These are phyloP conservation scores for Pseudocercospora fuligena DNA, from an alignment of 2,329 filamentous ascomycete species.

Conservation along the genomic window DNA sequence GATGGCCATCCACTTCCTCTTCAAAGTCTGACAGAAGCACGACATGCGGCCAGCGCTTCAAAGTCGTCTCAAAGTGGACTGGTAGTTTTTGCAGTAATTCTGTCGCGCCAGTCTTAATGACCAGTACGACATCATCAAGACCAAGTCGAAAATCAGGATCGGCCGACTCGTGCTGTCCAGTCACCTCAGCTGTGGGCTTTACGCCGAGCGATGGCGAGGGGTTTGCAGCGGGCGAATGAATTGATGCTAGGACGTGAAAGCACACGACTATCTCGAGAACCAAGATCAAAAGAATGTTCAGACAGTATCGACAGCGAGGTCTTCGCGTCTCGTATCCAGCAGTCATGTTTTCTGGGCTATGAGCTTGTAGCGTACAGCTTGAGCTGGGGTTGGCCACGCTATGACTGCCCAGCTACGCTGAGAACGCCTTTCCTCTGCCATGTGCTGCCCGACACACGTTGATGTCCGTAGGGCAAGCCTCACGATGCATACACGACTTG, in stretches of 20 bases:
- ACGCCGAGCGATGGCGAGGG: neutral
- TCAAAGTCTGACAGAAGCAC: slow-evolving; percentile 57
- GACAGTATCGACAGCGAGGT: neutral
- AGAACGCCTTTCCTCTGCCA: no score
- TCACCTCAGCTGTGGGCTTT: neutral
- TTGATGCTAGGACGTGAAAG: neutral
- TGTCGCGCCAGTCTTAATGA: slow-evolving; percentile 62
- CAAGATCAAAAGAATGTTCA: neutral
- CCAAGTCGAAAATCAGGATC: neutral
- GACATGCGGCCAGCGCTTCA: slow-evolving; percentile 55
- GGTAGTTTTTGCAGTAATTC: slow-evolving; percentile 59
- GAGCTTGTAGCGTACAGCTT: neutral
- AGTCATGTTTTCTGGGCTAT: neutral
- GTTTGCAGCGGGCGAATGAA: neutral
- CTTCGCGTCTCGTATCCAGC: neutral
- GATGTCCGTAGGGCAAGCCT: neutral
- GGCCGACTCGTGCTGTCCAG: neutral
- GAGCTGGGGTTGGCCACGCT: neutral
- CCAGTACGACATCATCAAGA: slow-evolving; percentile 53
- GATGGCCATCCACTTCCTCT: slow-evolving; percentile 46
- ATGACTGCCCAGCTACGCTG: neutral
- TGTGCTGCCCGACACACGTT: neutral
- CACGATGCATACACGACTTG: neutral
- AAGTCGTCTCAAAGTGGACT: slow-evolving; percentile 56
- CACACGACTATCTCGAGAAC: neutral